Evolutionary conservation across 176 grass and related monocot species (phyloP), one percentile per base, ranked within the genome.

Genomic region (Aegilops sharonensis): DNA sequence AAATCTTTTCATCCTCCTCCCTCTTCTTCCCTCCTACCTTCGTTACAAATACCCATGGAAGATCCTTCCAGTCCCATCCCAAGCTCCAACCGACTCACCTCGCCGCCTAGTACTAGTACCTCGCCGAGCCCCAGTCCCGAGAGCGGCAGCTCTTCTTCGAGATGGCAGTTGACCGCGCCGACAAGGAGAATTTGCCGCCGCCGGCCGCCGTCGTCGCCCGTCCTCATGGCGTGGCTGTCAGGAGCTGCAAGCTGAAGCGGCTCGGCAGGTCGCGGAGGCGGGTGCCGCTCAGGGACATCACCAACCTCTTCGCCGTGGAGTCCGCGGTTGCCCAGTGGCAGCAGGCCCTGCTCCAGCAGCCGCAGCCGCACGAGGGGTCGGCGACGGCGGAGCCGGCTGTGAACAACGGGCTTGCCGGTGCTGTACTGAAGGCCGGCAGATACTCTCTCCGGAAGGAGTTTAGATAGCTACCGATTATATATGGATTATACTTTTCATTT

Each of bases 1-100:
- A 75, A 91, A 91, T 75, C 61, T 37, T 45, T 43, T 32, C 32
- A 3, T 32, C 15, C 43, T 68, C 15, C 30, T 76, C 67, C 56
- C 47, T 31, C 30, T 18, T 29, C 23, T 20, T 20, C 70, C 62
- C 72, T 75, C 43, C 21, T 5, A 15, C 70, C 83, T 21, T 1
- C 27, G 61, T 75, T 80, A 87, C 89, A 91, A 81, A 84, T 91
- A 91, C 29, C 79, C 85, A 87, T 87, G 81, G 75, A 78, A 68
- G 40, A 78, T 69, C n/a, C 36, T 23, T 11, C 47, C 47, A 21
- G 47, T 77, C 27, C 29, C 81, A 32, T 25, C 45, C 5, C 59
- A 37, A 84, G 23, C 68, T 80, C 73, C 74, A 57, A 4, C 9
- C 37, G 0, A 18, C 2, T 63, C 61, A 12, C 50, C 21, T 20